These are phyloP conservation scores for Pyrenochaeta sp. DNA, from an alignment of 2,329 filamentous ascomycete genomes.

Conservation along the genomic window DNA sequence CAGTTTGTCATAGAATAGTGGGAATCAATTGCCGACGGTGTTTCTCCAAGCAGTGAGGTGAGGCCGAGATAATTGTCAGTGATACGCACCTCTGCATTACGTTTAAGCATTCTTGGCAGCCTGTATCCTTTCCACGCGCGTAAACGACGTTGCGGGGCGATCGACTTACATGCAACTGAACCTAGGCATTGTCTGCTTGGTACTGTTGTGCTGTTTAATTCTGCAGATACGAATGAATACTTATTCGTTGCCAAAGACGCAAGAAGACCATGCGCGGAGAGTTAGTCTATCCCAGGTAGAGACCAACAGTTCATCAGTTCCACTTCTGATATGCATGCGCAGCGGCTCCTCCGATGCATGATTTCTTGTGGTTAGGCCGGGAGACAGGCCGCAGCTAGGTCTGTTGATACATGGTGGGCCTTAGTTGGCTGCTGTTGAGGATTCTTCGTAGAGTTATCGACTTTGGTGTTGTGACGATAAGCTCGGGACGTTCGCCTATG, in stretches of 20 bases:
- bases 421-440: slow-evolving; percentile 2
- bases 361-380: background rate
- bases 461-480: background rate
- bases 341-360: background rate
- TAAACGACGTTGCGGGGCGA: background rate
- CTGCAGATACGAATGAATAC: background rate
- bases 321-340: slow-evolving; percentile 4
- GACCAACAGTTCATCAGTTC: background rate
- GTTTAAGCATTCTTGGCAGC: background rate
- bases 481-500: background rate
- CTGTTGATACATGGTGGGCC: slow-evolving; percentile 7
- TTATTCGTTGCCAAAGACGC: background rate
- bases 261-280: background rate
- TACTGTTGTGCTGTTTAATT: background rate
- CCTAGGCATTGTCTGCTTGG: background rate
- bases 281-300: slow-evolving; percentile 1
- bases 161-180: background rate
- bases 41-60: background rate
- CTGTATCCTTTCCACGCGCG: background rate
- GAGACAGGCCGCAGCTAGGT: background rate
- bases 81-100: background rate
- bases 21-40: background rate
- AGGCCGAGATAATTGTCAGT: background rate
- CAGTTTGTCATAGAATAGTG: background rate
- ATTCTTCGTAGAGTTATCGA: background rate